These are phyloP conservation scores for Tulasnella sp. DNA, from an alignment of 768 basidiomycete species.

Conservation along the genomic window DNA sequence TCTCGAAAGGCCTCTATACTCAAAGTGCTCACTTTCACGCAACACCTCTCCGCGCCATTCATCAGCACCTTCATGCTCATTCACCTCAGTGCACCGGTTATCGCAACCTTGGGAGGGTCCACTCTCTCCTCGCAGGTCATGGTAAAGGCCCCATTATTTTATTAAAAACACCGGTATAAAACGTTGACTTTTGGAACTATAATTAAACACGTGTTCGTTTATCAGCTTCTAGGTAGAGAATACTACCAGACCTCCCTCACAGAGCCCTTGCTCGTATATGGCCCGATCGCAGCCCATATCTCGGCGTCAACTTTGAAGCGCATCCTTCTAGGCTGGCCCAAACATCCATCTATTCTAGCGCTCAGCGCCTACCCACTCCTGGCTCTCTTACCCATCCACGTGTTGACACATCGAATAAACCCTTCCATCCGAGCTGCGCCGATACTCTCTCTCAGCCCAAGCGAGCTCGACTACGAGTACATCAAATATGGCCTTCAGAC, in stretches of 20 bases:
- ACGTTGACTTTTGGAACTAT: no score
- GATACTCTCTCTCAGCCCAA: conserved; percentile 51
- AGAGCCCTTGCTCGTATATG: conserved; percentile 56
- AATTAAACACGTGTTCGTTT: no score
- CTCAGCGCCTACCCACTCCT: conserved; percentile 53
- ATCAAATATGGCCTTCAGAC: conserved; percentile 56
- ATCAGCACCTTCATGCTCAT: conserved; percentile 64
- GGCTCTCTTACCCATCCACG: conserved; percentile 51
- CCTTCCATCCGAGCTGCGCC: conserved; percentile 39
- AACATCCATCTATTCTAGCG: conserved; percentile 33
- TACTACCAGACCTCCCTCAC: conserved; percentile 66
- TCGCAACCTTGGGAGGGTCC: conserved; percentile 63
- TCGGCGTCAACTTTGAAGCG: conserved; percentile 50
- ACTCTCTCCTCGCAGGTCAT: conserved; percentile 57
- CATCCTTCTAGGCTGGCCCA: conserved; percentile 30
- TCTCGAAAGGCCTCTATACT: no score
- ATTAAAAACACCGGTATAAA: no score
- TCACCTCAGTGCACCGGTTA: conserved; percentile 65
- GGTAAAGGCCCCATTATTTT: no score
- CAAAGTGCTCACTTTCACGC: conserved; percentile 5
- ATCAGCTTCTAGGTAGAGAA: conserved; percentile 67
- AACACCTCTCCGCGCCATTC: conserved; percentile 61
- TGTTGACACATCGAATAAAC: conserved; percentile 50
- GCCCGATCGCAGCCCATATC: conserved; percentile 56
- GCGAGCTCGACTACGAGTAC: conserved; percentile 74